Evolutionary conservation across 2,329 filamentous ascomycete genomes (phyloP).

Genomic region (Stagonosporopsis vannaccii): DNA sequence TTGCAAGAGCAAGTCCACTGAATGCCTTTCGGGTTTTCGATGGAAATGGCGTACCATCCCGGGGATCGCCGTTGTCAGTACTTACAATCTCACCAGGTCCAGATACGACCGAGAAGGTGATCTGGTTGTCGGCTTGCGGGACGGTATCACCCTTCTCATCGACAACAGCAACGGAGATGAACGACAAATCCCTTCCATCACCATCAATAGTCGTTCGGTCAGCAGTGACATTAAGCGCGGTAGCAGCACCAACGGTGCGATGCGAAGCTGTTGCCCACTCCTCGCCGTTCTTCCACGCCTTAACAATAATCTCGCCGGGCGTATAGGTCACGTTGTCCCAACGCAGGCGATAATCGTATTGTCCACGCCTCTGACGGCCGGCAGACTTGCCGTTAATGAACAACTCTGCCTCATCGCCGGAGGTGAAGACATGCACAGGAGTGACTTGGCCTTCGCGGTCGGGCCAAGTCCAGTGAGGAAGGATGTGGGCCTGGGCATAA

Average conservation of each 20-base stretch:
- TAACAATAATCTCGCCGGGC: constrained; percentile 57
- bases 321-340: constrained; percentile 62
- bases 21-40: constrained; percentile 34
- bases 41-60: constrained; percentile 32
- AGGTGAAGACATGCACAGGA: constrained; percentile 63
- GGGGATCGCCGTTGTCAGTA: constrained; percentile 60
- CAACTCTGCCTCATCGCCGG: constrained; percentile 62
- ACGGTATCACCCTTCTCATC: constrained; percentile 56
- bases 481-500: constrained; percentile 57
- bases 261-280: constrained; percentile 56
- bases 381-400: constrained; percentile 61
- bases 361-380: constrained; percentile 49
- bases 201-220: constrained; percentile 53
- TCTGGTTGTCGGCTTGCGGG: constrained; percentile 52
- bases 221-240: constrained; percentile 49
- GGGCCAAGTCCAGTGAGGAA: constrained; percentile 65
- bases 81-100: constrained; percentile 56
- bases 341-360: constrained; percentile 58
- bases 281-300: constrained; percentile 57
- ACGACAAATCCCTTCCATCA: constrained; percentile 56
- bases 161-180: constrained; percentile 55
- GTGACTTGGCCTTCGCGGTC: constrained; percentile 57
- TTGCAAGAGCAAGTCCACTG: constrained; percentile 34
- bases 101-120: constrained; percentile 53
- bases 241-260: constrained; percentile 52